phyloP scores from a whole-genome alignment of 1,284 basidiomycete species.

The Tausonia pullulans region DNA sequence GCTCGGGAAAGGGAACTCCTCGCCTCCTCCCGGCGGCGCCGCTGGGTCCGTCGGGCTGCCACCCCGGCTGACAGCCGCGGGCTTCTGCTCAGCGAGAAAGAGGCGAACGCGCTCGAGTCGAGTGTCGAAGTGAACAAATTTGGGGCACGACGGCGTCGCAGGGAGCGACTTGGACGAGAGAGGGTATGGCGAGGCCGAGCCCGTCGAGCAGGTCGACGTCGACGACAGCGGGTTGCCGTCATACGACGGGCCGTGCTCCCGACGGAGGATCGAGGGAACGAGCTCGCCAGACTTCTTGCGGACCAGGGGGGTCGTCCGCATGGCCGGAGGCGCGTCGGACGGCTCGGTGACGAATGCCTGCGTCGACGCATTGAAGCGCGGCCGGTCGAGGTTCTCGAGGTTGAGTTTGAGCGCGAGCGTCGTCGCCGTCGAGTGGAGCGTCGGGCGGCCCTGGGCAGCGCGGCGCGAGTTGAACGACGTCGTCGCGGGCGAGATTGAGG shows the following conservation, averaged over 20 bases:
- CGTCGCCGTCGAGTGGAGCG: conserved; percentile 6
- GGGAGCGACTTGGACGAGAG: conserved; percentile 54
- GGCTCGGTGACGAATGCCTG: conserved; percentile 6
- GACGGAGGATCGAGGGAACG: conserved; percentile 35
- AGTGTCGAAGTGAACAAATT: conserved; percentile 85
- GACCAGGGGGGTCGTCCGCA: conserved; percentile 18
- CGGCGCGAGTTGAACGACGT: conserved; percentile 11
- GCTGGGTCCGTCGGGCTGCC: conserved; percentile 71
- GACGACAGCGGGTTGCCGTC: conserved; percentile 25
- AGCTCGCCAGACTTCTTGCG: conserved; percentile 38
- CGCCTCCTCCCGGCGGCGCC: conserved; percentile 59
- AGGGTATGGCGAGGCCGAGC: conserved; percentile 22
- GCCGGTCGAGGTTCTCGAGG: conserved; percentile 15
- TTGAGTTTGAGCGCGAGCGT: conserved; percentile 8
- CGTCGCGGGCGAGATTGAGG: background rate
- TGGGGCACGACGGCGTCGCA: conserved; percentile 54
- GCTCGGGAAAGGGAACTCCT: conserved; percentile 40
- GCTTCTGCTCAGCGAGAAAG: conserved; percentile 87
- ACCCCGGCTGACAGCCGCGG: conserved; percentile 78
- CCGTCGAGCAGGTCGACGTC: conserved; percentile 1
- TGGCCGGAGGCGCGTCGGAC: background rate
- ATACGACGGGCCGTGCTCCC: conserved; percentile 31
- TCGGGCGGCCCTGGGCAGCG: conserved; percentile 2
- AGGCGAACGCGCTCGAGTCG: conserved; percentile 80
- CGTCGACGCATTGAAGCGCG: conserved; percentile 5